These are phyloP conservation scores for Neurospora pannonica DNA, from an alignment of 495 filamentous ascomycete genomes.

Conservation along the genomic window DNA sequence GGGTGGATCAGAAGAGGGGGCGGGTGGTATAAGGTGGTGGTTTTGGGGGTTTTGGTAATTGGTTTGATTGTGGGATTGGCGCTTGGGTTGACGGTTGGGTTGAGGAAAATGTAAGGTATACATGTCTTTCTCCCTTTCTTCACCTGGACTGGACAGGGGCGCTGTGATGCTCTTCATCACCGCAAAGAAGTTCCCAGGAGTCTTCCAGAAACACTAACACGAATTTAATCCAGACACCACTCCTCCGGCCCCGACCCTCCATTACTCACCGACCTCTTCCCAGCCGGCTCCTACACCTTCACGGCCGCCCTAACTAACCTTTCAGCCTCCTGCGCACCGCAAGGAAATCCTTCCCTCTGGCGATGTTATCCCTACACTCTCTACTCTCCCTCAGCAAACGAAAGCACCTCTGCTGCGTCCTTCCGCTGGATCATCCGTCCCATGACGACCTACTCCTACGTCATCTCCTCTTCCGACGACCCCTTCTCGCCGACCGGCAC, in stretches of 20 bases:
- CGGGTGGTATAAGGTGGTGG: constrained; percentile 30
- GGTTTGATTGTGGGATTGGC: constrained; percentile 30
- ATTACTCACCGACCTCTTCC: constrained; percentile 29
- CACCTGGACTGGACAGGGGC: background rate
- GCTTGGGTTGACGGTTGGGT: constrained; percentile 35
- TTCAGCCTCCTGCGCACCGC: constrained; percentile 42
- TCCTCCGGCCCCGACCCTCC: background rate
- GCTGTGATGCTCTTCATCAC: background rate
- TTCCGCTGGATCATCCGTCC: constrained; percentile 49
- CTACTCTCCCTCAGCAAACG: constrained; percentile 22
- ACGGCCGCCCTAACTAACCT: constrained; percentile 42
- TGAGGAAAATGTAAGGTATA: constrained; percentile 29
- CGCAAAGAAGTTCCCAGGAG: too few relatives aligned
- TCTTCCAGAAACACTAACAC: background rate
- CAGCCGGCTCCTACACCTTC: constrained; percentile 45
- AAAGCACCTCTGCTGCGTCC: constrained; percentile 19
- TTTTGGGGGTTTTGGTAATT: constrained; percentile 21
- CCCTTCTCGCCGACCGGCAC: constrained; percentile 61
- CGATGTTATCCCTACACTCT: constrained; percentile 44
- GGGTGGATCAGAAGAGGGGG: constrained; percentile 12
- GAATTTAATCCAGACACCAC: background rate
- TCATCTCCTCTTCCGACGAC: constrained; percentile 39
- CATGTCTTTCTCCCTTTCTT: background rate
- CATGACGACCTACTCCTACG: constrained; percentile 15
- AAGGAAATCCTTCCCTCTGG: constrained; percentile 40